phyloP scores from a whole-genome alignment of 305 asterid species.

The Salvia sclarea region DNA sequence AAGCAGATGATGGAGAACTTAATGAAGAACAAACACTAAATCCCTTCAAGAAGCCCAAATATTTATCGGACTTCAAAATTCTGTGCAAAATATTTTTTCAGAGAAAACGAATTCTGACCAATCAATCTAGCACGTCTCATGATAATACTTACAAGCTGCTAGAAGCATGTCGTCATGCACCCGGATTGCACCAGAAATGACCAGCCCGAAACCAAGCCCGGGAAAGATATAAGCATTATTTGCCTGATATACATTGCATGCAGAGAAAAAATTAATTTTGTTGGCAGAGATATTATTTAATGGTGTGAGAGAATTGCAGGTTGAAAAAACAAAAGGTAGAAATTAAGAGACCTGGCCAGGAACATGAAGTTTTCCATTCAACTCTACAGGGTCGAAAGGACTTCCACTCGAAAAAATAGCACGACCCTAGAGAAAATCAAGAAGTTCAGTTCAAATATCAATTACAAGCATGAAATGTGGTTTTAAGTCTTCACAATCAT shows the following conservation, averaged over 20 bases:
- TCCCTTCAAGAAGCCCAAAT: background rate
- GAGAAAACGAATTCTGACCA: too few species aligned
- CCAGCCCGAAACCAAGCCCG: conserved; percentile 84
- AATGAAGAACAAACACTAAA: too few species aligned
- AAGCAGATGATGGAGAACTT: too few species aligned
- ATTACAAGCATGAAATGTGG: background rate
- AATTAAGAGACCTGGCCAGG: conserved; percentile 68
- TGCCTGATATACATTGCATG: conserved; percentile 50
- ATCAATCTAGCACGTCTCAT: background rate
- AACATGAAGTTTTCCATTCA: conserved; percentile 46
- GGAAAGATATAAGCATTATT: conserved; percentile 92
- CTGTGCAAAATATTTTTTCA: too few species aligned
- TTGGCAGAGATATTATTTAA: background rate
- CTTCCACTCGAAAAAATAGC: conserved; percentile 75
- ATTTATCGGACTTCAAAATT: background rate
- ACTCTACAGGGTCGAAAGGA: conserved; percentile 73
- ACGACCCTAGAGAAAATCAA: conserved; percentile 55
- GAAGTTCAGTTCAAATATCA: background rate
- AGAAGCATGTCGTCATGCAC: conserved; percentile 92
- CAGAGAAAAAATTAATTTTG: conserved; percentile 5
- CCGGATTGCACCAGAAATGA: conserved; percentile 81
- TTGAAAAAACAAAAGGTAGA: background rate
- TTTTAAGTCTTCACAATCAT: conserved; percentile 11
- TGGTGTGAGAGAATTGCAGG: background rate
- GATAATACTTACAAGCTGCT: conserved; percentile 69